Evolutionary conservation across 192 early-diverging fungal genomes (phyloP).

Genomic region (Chytriomyces confervae): DNA sequence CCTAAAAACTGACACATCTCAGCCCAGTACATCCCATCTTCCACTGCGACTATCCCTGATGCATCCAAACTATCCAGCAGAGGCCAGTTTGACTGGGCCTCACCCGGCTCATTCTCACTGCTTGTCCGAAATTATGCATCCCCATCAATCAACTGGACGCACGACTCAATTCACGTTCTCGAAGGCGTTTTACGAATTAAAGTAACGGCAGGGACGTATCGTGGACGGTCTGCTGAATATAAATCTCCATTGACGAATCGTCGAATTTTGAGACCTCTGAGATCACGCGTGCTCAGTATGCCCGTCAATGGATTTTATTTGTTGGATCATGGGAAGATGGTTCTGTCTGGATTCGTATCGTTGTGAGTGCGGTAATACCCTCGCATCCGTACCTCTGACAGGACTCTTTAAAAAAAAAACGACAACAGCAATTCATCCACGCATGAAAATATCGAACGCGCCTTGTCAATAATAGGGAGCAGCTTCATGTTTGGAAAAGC

Average conservation of each 20-base stretch:
- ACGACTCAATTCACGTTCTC: background rate
- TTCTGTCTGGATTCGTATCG: background rate
- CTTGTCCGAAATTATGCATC: background rate
- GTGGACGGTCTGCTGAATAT: background rate
- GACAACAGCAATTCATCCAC: slow-evolving; percentile 5
- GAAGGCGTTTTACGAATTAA: slow-evolving; percentile 5
- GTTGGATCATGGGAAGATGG: background rate
- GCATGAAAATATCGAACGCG: background rate
- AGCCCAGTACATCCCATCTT: background rate
- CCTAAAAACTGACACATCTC: background rate
- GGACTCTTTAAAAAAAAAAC: background rate
- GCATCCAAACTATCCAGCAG: background rate
- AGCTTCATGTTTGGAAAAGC: background rate
- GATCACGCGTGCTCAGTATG: background rate
- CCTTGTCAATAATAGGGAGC: background rate
- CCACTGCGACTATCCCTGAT: too few relatives aligned
- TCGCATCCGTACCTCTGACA: too few relatives aligned
- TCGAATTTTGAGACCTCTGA: background rate
- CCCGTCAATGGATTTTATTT: background rate
- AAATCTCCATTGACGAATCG: background rate
- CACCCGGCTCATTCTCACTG: slow-evolving; percentile 8
- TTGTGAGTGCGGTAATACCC: too few relatives aligned
- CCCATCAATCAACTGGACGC: background rate
- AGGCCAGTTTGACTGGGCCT: slow-evolving; percentile 6
- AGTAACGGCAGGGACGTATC: background rate